phyloP scores from a whole-genome alignment of 176 grass and related monocot genomes.

The Coix lacrymajobi region DNA sequence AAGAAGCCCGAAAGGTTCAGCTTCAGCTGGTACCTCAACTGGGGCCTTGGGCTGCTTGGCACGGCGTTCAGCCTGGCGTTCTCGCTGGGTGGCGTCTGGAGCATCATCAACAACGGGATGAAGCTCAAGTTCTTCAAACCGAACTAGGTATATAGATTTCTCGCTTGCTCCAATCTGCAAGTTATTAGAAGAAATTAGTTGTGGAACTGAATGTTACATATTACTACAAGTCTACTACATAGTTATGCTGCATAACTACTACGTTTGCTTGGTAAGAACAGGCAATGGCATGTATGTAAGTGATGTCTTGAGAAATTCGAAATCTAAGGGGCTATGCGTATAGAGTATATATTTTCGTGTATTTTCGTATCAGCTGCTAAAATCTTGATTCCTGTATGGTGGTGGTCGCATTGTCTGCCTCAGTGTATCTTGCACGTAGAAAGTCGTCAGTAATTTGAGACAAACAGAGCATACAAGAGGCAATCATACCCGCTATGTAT shows the following conservation, averaged over 20 bases:
- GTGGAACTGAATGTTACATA: not conserved
- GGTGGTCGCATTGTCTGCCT: not conserved
- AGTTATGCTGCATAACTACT: not conserved
- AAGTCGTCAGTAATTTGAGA: not conserved
- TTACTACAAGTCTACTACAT: not conserved
- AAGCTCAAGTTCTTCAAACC: slow-evolving; percentile 98
- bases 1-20: slow-evolving; percentile 87
- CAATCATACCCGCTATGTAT: too few species aligned
- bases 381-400: not conserved
- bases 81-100: slow-evolving; percentile 80
- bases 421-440: not conserved
- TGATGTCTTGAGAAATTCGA: not conserved
- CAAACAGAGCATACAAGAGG: too few species aligned
- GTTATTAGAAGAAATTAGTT: not conserved
- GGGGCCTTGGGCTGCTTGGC: slow-evolving; percentile 68
- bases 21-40: slow-evolving; percentile 92
- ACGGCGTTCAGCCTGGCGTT: slow-evolving; percentile 77
- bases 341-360: not conserved
- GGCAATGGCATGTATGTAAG: not conserved
- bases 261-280: not conserved
- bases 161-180: not conserved
- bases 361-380: not conserved
- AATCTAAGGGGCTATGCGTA: not conserved
- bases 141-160: slow-evolving; percentile 32
- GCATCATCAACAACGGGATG: slow-evolving; percentile 80